Percentiles rank a stretch among this genome's conserved stretches.
Evolutionary conservation across 495 filamentous ascomycete species (phyloP).

Genomic region (Lepidopterella palustris): DNA sequence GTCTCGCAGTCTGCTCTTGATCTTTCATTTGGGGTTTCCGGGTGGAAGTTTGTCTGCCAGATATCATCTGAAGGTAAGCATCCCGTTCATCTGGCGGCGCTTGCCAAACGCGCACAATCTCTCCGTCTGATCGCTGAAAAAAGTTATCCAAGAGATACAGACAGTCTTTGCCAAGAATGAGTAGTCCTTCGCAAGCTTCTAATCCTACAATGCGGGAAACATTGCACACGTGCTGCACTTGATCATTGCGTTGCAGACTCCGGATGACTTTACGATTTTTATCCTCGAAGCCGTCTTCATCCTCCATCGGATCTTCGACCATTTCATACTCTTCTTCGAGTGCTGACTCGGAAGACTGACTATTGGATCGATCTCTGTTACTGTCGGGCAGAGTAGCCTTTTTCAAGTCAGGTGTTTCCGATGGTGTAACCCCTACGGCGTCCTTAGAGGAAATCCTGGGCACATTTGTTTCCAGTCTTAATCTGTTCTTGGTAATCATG

Average conservation of each 20-base stretch:
- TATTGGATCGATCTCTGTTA: constrained; percentile 8
- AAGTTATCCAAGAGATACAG: constrained; percentile 93
- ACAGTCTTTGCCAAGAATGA: constrained; percentile 87
- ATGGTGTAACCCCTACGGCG: constrained; percentile 37
- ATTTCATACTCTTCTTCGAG: constrained; percentile 79
- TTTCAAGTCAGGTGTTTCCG: constrained; percentile 26
- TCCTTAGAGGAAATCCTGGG: constrained; percentile 29
- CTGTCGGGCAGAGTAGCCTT: background rate
- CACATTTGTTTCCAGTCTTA: constrained; percentile 43
- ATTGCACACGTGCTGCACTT: constrained; percentile 92
- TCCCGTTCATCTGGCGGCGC: constrained; percentile 89
- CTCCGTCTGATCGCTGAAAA: constrained; percentile 88
- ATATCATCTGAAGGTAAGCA: constrained; percentile 88
- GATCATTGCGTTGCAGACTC: constrained; percentile 81
- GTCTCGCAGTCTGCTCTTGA: constrained; percentile 71
- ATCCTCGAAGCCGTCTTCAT: constrained; percentile 83
- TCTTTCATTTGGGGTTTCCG: constrained; percentile 48
- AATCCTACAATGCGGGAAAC: constrained; percentile 88
- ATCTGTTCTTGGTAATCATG: constrained; percentile 12
- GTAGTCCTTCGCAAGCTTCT: constrained; percentile 82
- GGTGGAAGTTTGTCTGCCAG: constrained; percentile 50
- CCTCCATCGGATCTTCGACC: constrained; percentile 79
- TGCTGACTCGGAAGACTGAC: constrained; percentile 18
- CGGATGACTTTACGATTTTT: constrained; percentile 97
- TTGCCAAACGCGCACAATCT: constrained; percentile 93